phyloP scores from a whole-genome alignment of 345 rosid species.

The Angophora floribunda region DNA sequence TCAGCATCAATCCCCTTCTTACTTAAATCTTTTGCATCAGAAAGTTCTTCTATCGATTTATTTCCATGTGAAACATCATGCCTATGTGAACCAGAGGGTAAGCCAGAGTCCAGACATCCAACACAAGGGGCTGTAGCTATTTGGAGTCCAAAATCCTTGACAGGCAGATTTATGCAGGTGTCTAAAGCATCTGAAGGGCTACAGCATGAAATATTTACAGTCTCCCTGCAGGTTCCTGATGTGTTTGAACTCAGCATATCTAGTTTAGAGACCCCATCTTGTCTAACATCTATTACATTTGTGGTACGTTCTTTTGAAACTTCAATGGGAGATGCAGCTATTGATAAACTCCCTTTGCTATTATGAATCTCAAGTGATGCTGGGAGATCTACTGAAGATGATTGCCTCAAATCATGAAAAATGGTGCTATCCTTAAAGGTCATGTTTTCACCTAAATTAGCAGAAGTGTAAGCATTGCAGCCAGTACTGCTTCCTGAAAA shows the following conservation, averaged over 20 bases:
- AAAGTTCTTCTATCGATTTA: conserved; percentile 10
- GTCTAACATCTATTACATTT: conserved; percentile 1
- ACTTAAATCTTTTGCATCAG: conserved; percentile 13
- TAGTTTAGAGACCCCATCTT: conserved; percentile 7
- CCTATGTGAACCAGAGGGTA: conserved; percentile 3
- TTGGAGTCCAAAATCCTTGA: conserved; percentile 11
- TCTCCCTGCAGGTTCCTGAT: conserved; percentile 8
- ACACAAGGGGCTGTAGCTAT: not conserved
- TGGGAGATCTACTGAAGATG: conserved; percentile 7
- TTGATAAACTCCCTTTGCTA: conserved; percentile 8
- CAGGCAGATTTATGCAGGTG: conserved; percentile 26
- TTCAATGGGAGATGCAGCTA: conserved; percentile 1
- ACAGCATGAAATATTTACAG: conserved; percentile 7
- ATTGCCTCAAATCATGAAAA: conserved; percentile 10
- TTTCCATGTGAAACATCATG: conserved; percentile 1
- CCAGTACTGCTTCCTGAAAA: not conserved
- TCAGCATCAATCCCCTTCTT: conserved; percentile 8
- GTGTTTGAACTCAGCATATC: conserved; percentile 21
- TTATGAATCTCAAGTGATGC: conserved; percentile 7
- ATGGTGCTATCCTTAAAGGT: not conserved
- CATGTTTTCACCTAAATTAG: not conserved
- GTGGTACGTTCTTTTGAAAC: conserved; percentile 11
- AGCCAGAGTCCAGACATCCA: conserved; percentile 1
- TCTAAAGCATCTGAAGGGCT: conserved; percentile 17
- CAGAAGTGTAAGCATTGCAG: not conserved